Conservation (phyloP, 345 rosid genomes). For the Fremontodendron californicum region DNA sequence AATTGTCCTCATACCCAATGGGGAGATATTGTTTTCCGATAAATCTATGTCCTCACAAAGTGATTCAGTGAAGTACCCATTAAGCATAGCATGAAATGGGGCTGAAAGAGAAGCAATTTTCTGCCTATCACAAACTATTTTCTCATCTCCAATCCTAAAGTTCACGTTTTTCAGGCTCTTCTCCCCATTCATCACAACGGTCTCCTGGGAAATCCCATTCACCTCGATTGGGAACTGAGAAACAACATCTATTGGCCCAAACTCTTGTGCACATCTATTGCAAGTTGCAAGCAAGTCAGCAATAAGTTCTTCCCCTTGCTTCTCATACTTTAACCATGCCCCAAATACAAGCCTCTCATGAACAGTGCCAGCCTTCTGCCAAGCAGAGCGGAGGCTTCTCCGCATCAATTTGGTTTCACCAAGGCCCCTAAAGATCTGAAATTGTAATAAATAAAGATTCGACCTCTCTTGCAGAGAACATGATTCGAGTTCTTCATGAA, state of each 20-base stretch:
- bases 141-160: conserved; percentile 75
- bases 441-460: conserved; percentile 67
- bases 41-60: conserved; percentile 71
- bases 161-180: conserved; percentile 38
- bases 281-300: conserved; percentile 74
- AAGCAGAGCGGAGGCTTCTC: conserved; percentile 85
- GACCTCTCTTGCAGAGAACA: conserved; percentile 64
- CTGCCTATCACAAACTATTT: conserved; percentile 69
- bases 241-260: conserved; percentile 64
- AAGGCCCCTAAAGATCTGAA: conserved; percentile 86
- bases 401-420: conserved; percentile 85
- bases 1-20: conserved; percentile 64
- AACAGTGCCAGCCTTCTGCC: conserved; percentile 72
- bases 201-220: conserved; percentile 34
- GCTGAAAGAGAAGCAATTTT: conserved; percentile 78
- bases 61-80: conserved; percentile 88
- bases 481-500: conserved; percentile 94
- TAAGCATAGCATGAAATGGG: conserved; percentile 89
- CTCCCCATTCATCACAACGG: conserved; percentile 26
- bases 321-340: conserved; percentile 87
- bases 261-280: conserved; percentile 68
- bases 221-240: conserved; percentile 42
- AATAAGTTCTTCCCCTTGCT: conserved; percentile 82
- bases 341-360: conserved; percentile 83
- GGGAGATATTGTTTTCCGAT: conserved; percentile 72